Conservation (phyloP, 2,329 filamentous ascomycete species). For the Neopestalotiopsis sp. region DNA sequence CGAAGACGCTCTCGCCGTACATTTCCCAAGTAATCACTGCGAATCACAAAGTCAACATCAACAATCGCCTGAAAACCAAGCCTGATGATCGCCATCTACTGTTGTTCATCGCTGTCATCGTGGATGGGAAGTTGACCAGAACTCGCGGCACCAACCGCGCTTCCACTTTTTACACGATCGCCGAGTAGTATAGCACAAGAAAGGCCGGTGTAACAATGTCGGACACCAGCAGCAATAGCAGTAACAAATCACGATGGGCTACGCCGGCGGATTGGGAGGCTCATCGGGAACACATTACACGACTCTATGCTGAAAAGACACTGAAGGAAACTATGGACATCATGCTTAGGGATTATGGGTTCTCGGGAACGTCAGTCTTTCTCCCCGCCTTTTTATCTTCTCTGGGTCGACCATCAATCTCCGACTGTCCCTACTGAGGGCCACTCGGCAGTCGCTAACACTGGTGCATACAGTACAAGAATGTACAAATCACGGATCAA, state of each 20-base stretch:
- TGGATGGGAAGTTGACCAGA: not conserved
- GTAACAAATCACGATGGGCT: not conserved
- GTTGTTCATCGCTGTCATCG: not conserved
- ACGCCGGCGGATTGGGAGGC: not conserved
- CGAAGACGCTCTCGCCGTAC: not conserved
- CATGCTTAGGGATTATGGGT: not conserved
- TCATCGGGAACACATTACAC: not conserved
- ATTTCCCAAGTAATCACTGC: not conserved
- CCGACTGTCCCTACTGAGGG: not conserved
- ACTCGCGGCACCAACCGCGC: not conserved
- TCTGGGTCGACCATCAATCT: not conserved
- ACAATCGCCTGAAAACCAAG: not conserved
- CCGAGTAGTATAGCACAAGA: not conserved
- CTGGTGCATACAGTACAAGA: not conserved
- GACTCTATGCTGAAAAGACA: not conserved
- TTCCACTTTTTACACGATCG: not conserved
- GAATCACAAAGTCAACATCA: not conserved
- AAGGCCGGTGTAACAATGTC: not conserved
- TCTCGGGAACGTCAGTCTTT: not conserved
- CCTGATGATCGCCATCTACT: not conserved
- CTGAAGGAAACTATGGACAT: not conserved
- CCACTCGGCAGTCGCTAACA: not conserved
- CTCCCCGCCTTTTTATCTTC: not conserved
- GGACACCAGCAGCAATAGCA: not conserved
- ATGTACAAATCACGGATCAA: slow-evolving; percentile 4